These are phyloP conservation scores for Aureobasidium mangrovei DNA, from an alignment of 2,329 filamentous ascomycete species.

Conservation along the genomic window DNA sequence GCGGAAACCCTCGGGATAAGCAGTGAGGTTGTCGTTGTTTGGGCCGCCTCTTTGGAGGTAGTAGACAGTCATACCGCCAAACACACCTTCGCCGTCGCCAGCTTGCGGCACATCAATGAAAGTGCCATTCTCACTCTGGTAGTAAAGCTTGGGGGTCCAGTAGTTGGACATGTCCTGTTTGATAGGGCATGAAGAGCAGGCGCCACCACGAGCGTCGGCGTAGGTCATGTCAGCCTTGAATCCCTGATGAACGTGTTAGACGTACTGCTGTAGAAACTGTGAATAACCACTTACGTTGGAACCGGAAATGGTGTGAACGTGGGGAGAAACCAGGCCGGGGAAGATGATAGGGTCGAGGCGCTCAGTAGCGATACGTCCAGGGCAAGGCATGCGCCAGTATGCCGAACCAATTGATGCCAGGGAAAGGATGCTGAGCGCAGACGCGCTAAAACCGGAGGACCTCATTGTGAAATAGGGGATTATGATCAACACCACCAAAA, in stretches of 20 bases:
- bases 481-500: not conserved
- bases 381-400: slow-evolving; percentile 62
- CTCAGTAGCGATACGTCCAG: slow-evolving; percentile 51
- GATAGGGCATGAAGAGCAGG: slow-evolving; percentile 62
- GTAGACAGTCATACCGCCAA: slow-evolving; percentile 62
- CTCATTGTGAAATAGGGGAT: slow-evolving; percentile 1
- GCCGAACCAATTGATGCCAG: slow-evolving; percentile 45
- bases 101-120: slow-evolving; percentile 50
- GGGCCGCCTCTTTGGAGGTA: slow-evolving; percentile 48
- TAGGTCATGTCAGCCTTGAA: slow-evolving; percentile 57
- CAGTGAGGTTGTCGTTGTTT: slow-evolving; percentile 55
- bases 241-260: slow-evolving; percentile 25
- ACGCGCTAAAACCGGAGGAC: slow-evolving; percentile 11
- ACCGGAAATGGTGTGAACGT: slow-evolving; percentile 64
- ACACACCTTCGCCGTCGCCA: slow-evolving; percentile 35
- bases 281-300: slow-evolving; percentile 39
- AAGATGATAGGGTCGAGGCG: slow-evolving; percentile 60
- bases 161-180: slow-evolving; percentile 65
- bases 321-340: slow-evolving; percentile 49
- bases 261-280: not conserved
- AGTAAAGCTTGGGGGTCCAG: slow-evolving; percentile 67
- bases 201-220: slow-evolving; percentile 49
- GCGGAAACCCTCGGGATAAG: slow-evolving; percentile 62
- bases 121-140: slow-evolving; percentile 51
- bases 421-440: slow-evolving; percentile 10